A percentile compares a stretch with the other conserved stretches of the same genome.
Evolutionary conservation across 2,329 filamentous ascomycete genomes (phyloP).

Genomic region (Knufia petricola): DNA sequence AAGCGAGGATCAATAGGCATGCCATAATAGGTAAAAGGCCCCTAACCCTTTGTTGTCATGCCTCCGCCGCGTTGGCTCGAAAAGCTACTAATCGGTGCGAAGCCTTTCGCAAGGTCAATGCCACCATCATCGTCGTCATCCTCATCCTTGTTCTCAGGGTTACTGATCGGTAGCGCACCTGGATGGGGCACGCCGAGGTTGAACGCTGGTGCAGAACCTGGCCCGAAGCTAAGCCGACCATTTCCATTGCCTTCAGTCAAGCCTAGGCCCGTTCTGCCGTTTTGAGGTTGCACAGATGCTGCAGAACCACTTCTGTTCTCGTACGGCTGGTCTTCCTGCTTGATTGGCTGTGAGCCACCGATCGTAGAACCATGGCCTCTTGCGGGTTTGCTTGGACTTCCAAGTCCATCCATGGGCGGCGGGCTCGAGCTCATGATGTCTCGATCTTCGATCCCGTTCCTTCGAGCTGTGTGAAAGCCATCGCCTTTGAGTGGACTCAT

Average conservation of each 20-base stretch:
- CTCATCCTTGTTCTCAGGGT: slow-evolving; percentile 14
- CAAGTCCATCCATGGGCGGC: slow-evolving; percentile 33
- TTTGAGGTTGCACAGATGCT: not conserved
- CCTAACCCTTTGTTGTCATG: slow-evolving; percentile 5
- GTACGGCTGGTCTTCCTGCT: slow-evolving; percentile 21
- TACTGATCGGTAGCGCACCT: not conserved
- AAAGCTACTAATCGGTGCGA: slow-evolving; percentile 36
- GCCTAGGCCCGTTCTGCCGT: slow-evolving; percentile 10
- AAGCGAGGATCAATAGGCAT: not conserved
- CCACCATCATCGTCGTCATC: slow-evolving; percentile 35
- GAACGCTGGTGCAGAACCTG: slow-evolving; percentile 6
- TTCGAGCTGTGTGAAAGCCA: slow-evolving; percentile 8
- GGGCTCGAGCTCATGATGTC: slow-evolving; percentile 39
- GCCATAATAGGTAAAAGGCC: not conserved
- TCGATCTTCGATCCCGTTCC: slow-evolving; percentile 26
- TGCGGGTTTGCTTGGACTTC: slow-evolving; percentile 36
- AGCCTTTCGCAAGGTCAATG: slow-evolving; percentile 39
- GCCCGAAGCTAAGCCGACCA: slow-evolving; percentile 10
- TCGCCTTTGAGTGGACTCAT: slow-evolving; percentile 40
- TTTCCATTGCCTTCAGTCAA: slow-evolving; percentile 1
- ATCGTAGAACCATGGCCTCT: slow-evolving; percentile 15
- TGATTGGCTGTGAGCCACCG: slow-evolving; percentile 28
- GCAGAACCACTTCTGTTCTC: not conserved
- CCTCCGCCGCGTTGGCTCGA: slow-evolving; percentile 17
- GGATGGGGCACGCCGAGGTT: slow-evolving; percentile 8